Evolutionary conservation across 2,329 filamentous ascomycete species (phyloP).

Genomic region (Calonectria fujianensis): DNA sequence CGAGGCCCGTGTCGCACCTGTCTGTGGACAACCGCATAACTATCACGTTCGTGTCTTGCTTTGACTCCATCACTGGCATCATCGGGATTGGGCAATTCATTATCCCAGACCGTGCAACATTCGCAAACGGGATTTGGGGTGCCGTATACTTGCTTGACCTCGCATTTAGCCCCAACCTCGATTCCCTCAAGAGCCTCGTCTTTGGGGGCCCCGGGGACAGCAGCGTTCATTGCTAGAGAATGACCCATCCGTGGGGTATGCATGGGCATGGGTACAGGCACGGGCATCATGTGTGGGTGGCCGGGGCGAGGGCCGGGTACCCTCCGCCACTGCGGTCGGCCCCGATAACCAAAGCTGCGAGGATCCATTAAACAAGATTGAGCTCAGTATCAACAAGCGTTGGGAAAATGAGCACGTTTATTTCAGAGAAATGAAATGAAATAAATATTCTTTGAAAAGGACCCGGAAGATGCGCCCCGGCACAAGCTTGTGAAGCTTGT

Average conservation of each 20-base stretch:
- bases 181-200: neutral
- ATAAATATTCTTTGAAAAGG: neutral
- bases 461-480: neutral
- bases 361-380: neutral
- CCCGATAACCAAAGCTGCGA: neutral
- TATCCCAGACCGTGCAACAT: neutral
- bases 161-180: neutral
- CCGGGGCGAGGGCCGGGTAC: neutral
- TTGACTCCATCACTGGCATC: neutral
- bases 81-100: neutral
- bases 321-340: neutral
- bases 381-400: neutral
- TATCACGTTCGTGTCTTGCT: neutral
- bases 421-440: neutral
- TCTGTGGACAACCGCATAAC: conserved; percentile 4
- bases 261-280: neutral
- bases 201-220: neutral
- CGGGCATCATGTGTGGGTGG: neutral
- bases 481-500: neutral
- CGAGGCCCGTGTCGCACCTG: neutral
- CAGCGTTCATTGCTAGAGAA: neutral
- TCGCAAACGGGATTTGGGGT: neutral
- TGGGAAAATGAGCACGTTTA: neutral
- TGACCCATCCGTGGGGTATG: neutral
- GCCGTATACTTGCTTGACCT: conserved; percentile 1